These are phyloP conservation scores for Tubosaeta sp. DNA, from an alignment of 768 basidiomycete genomes.

Conservation along the genomic window DNA sequence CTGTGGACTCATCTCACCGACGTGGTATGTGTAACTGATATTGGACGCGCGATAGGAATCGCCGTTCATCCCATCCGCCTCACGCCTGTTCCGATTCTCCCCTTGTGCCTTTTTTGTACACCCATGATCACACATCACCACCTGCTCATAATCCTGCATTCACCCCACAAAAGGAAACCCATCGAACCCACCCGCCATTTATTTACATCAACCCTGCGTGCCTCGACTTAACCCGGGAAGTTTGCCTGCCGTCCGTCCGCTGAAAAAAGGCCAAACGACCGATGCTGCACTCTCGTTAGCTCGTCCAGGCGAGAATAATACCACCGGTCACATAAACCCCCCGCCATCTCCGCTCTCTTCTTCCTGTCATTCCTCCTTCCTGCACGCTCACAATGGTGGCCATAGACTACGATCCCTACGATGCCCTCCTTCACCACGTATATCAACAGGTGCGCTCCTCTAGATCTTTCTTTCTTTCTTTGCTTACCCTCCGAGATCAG, in stretches of 20 bases:
- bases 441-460: conserved; percentile 59
- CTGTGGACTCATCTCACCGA: not conserved
- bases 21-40: not conserved
- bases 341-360: conserved; percentile 6
- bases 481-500: conserved; percentile 35
- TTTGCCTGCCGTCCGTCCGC: not conserved
- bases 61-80: not conserved
- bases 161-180: conserved; percentile 8
- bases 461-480: not conserved
- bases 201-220: not conserved
- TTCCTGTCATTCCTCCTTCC: not conserved
- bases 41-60: not conserved
- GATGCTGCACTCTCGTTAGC: not conserved
- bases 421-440: conserved; percentile 75
- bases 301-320: not conserved
- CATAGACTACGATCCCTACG: conserved; percentile 79
- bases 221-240: conserved; percentile 1
- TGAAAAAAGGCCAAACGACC: not conserved
- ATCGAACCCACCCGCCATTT: conserved; percentile 1
- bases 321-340: not conserved
- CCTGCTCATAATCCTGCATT: not conserved
- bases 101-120: conserved; percentile 13
- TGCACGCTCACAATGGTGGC: conserved; percentile 5
- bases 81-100: not conserved
- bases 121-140: not conserved